A percentile compares a stretch with the other conserved stretches of the same genome.
Evolutionary conservation across 2,329 filamentous ascomycete genomes (phyloP).

Genomic region (Fusarium circinatum): DNA sequence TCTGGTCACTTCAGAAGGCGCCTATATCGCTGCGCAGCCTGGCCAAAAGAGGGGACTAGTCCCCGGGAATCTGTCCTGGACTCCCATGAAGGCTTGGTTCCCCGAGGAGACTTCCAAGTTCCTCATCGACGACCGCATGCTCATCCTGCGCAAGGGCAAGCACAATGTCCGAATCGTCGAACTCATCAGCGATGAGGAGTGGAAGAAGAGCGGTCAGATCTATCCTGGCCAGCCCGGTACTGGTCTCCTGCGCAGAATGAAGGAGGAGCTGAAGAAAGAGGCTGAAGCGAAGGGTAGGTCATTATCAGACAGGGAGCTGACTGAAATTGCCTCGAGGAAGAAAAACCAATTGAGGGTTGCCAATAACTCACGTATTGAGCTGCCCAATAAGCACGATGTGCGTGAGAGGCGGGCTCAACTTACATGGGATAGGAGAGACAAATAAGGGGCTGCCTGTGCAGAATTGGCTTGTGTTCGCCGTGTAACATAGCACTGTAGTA

Average conservation of each 20-base stretch:
- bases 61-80: constrained; percentile 67
- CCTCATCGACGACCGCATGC: constrained; percentile 67
- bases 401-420: constrained; percentile 45
- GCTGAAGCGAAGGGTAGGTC: constrained; percentile 47
- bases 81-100: constrained; percentile 68
- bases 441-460: background rate
- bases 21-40: constrained; percentile 68
- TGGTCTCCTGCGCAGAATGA: constrained; percentile 58
- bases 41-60: constrained; percentile 56
- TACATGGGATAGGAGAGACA: constrained; percentile 16
- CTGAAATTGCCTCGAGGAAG: constrained; percentile 31
- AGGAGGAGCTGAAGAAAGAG: constrained; percentile 50
- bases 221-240: constrained; percentile 66
- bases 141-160: constrained; percentile 72
- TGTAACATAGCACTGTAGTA: constrained; percentile 44
- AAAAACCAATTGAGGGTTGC: constrained; percentile 45
- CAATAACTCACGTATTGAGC: constrained; percentile 55
- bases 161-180: constrained; percentile 71
- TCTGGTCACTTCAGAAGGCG: constrained; percentile 63
- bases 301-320: constrained; percentile 45
- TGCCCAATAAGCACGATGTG: constrained; percentile 51
- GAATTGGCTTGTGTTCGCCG: constrained; percentile 1
- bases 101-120: constrained; percentile 67
- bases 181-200: constrained; percentile 67
- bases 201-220: constrained; percentile 57